Conservation (phyloP, 106 monocot genomes). For the Dactylorhiza incarnata region DNA sequence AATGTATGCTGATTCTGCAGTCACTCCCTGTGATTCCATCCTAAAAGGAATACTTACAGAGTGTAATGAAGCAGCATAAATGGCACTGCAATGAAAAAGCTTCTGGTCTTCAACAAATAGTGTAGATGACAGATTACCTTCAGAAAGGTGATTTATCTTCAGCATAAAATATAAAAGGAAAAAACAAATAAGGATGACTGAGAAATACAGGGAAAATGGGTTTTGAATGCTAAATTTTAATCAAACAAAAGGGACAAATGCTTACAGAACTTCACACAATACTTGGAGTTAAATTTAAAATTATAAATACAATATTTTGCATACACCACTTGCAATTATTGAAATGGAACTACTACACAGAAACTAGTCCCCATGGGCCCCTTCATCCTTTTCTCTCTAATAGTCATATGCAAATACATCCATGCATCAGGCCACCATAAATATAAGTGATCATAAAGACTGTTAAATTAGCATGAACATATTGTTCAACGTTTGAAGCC, state of each 20-base stretch:
- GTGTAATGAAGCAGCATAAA: constrained; percentile 86
- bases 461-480: no score
- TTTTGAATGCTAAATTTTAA: background rate
- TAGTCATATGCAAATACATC: background rate
- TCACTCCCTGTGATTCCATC: constrained; percentile 44
- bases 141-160: background rate
- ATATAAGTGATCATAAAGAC: background rate
- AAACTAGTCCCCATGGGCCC: background rate
- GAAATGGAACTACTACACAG: background rate
- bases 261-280: background rate
- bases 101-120: constrained; percentile 67
- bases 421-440: background rate
- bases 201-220: background rate
- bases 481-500: no score
- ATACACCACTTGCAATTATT: background rate
- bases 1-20: constrained; percentile 20
- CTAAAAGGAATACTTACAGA: constrained; percentile 68
- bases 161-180: constrained; percentile 3
- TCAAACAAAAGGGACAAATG: background rate
- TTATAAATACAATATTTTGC: background rate
- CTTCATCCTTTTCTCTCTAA: no score
- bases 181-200: background rate
- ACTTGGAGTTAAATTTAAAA: background rate
- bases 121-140: constrained; percentile 53
- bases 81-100: constrained; percentile 75